phyloP scores from a whole-genome alignment of 148 eudicot species.

The Rhododendron griersonianum region DNA sequence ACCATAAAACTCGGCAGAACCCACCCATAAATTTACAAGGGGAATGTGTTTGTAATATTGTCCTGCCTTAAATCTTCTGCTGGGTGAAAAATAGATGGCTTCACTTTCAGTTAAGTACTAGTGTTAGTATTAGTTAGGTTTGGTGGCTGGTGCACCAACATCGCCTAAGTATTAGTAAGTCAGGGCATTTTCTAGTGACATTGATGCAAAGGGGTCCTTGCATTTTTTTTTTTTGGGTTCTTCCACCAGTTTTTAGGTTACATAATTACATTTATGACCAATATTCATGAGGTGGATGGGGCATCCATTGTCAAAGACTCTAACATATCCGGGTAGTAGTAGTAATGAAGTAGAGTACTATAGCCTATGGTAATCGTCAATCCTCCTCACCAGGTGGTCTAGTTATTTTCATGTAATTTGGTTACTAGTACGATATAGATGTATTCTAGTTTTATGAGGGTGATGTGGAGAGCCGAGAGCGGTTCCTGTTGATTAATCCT shows the following conservation, averaged over 20 bases:
- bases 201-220: neutral
- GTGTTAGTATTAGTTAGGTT: neutral
- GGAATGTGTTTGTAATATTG: neutral
- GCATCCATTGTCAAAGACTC: neutral
- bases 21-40: neutral
- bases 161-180: neutral
- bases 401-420: neutral
- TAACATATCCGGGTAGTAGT: neutral
- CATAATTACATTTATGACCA: neutral
- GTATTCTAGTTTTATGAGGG: neutral
- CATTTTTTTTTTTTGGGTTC: neutral
- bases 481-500: neutral
- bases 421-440: neutral
- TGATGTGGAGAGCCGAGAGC: neutral
- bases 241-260: neutral
- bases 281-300: neutral
- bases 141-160: neutral
- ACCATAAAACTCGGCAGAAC: neutral
- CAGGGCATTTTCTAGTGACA: neutral
- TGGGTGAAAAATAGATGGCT: neutral
- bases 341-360: neutral
- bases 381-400: neutral
- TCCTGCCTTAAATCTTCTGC: neutral
- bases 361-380: neutral
- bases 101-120: neutral